Conservation (phyloP, 2,329 filamentous ascomycete genomes). For the Colletotrichum eremochloae region DNA sequence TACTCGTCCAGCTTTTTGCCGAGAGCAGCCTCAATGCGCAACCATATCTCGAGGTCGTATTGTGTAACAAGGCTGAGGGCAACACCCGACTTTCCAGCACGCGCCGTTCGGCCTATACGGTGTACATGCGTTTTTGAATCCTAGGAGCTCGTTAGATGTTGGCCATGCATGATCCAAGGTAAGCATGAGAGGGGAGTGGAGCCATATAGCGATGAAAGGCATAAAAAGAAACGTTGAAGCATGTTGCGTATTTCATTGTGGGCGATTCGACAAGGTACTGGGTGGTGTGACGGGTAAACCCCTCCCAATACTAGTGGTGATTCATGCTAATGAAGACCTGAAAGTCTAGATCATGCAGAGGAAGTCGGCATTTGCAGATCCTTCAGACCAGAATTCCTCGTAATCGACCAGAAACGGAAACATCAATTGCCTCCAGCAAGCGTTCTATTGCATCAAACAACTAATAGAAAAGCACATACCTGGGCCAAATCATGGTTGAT, state of each 20-base stretch:
- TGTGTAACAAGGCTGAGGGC: conserved; percentile 88
- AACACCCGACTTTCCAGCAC: conserved; percentile 86
- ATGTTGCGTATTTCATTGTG: neutral
- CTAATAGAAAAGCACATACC: neutral
- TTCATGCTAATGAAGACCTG: neutral
- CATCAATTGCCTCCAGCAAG: neutral
- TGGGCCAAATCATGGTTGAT: conserved; percentile 85
- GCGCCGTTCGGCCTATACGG: conserved; percentile 87
- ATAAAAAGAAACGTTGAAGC: neutral
- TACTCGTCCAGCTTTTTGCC: conserved; percentile 82
- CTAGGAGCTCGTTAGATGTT: conserved; percentile 49
- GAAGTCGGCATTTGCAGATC: neutral
- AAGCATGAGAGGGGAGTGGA: neutral
- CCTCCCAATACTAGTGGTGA: neutral
- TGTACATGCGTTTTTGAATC: conserved; percentile 94
- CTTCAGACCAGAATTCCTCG: neutral
- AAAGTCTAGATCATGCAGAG: neutral
- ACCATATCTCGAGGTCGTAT: conserved; percentile 86
- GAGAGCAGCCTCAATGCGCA: conserved; percentile 85
- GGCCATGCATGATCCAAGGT: too few species aligned
- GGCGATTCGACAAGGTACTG: neutral
- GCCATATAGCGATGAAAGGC: neutral
- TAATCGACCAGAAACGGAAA: neutral
- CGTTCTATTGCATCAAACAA: neutral
- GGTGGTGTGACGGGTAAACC: neutral